Evolutionary conservation across 2,329 filamentous ascomycete species (phyloP), one percentile per base, ranked within the genome.

Genomic region (Alternaria brassicicola): DNA sequence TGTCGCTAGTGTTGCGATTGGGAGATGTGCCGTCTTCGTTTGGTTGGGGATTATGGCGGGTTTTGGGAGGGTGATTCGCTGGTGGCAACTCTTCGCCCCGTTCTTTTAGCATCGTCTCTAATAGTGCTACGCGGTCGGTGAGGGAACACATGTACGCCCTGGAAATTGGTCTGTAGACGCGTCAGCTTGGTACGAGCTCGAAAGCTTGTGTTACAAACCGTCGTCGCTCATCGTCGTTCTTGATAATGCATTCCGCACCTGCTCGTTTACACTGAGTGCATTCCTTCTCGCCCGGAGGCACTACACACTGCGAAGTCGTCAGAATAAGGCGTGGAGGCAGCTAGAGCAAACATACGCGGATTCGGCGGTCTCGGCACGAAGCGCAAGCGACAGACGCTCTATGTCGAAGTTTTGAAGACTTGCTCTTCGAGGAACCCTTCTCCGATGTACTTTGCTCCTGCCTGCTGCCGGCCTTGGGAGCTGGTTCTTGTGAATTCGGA

Each of bases 131-230:
- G 4, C 84, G 79, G 23, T 83, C 82, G n/a, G 83, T 83, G 10
- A 86, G 75, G 1, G 83, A 85, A 38, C 81, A 82, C 80, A 85
- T 85, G 70, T 86, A 86, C 52, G 84, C 84, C 68, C 85, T 83
- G 19, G 83, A 86, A 31, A 86, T 85, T 7, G 84, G 84, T 35
- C 84, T 85, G 42, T 28, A 50, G 31, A 52, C 35, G 59, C 10
- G 62, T 67, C 52, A 53, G 57, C 21, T 15, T 23, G 28, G 17
- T 30, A 2, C 26, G 2, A 21, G n/a, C 13, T 8, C 4, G 13
- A n/a, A 36, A 19, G 43, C 23, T n/a, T n/a, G 7, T 15, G 5
- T 5, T 13, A 46, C 26, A 3, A n/a, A 84, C 84, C 83, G 77
- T 71, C 84, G 74, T 39, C 84, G 75, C 68, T 86, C 84, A 68